Conservation (phyloP, 352 stramenopile genomes). For the Globisporangium mamillatum region DNA sequence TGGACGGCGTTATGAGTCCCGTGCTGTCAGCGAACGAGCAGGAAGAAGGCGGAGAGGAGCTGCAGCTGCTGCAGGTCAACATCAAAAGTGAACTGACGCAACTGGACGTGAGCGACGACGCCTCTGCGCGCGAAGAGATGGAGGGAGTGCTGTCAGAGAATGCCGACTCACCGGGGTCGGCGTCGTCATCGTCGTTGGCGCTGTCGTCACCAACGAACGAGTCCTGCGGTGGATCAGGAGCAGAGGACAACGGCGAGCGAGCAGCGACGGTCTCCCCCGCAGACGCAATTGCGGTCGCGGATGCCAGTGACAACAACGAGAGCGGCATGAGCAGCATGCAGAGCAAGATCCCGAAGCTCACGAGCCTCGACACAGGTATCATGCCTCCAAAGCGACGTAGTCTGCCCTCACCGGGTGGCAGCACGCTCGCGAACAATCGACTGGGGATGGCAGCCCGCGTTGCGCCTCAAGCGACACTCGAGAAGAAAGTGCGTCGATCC, state of each 20-base stretch:
- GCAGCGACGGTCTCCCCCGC: constrained; percentile 13
- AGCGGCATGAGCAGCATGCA: background rate
- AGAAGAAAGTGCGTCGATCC: constrained; percentile 16
- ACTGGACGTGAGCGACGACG: constrained; percentile 2
- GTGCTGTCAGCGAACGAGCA: constrained; percentile 5
- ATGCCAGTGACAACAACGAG: background rate
- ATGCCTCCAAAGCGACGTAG: constrained; percentile 26
- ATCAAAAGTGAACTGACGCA: background rate
- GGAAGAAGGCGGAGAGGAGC: background rate
- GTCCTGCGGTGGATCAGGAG: constrained; percentile 13
- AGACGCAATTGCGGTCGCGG: background rate
- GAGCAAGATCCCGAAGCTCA: constrained; percentile 16
- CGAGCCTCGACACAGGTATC: constrained; percentile 11
- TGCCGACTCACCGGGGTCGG: background rate
- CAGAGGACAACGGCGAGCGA: constrained; percentile 18
- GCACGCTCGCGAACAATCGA: constrained; percentile 20
- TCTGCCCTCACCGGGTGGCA: constrained; percentile 14
- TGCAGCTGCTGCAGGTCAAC: background rate
- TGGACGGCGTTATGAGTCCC: constrained; percentile 8
- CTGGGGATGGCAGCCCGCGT: constrained; percentile 46
- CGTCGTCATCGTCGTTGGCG: background rate
- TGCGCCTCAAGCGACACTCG: constrained; percentile 14
- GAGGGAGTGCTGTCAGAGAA: constrained; percentile 3
- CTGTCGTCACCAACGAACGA: constrained; percentile 14
- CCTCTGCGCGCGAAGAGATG: background rate